phyloP scores from a whole-genome alignment of 192 early-diverging fungal genomes.

The Lunasporangiospora selenospora region DNA sequence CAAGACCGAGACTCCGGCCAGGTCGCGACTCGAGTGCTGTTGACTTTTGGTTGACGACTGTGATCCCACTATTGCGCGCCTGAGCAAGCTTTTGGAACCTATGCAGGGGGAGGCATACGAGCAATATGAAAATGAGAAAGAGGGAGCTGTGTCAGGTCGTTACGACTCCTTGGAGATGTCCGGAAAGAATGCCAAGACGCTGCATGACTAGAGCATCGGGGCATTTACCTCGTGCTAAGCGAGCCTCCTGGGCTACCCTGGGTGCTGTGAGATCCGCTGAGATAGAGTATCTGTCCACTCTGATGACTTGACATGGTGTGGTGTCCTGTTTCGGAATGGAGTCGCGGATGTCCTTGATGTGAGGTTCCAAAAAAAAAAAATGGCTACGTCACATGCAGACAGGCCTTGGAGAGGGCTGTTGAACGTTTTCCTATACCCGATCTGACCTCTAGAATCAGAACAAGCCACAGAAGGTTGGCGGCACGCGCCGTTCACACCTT shows the following conservation, averaged over 20 bases:
- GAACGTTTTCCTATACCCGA: too few relatives aligned
- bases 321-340: conserved; percentile 8
- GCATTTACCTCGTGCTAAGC: conserved; percentile 30
- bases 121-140: neutral
- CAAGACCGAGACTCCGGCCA: conserved; percentile 22
- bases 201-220: neutral
- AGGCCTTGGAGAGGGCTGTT: too few relatives aligned
- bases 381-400: too few relatives aligned
- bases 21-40: conserved; percentile 1
- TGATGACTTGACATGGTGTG: conserved; percentile 17
- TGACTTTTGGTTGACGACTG: conserved; percentile 22
- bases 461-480: too few relatives aligned
- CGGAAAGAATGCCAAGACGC: neutral
- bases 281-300: conserved; percentile 39
- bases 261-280: conserved; percentile 18
- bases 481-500: too few relatives aligned
- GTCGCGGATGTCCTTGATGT: neutral
- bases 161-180: too few relatives aligned
- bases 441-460: too few relatives aligned
- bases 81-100: too few relatives aligned
- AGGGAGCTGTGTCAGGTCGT: neutral
- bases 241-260: conserved; percentile 21
- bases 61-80: conserved; percentile 22
- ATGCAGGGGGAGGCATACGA: neutral
- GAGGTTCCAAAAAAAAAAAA: neutral